Evolutionary conservation across 129 eudicot genomes (phyloP).

Genomic region (Kitagawia praeruptora): DNA sequence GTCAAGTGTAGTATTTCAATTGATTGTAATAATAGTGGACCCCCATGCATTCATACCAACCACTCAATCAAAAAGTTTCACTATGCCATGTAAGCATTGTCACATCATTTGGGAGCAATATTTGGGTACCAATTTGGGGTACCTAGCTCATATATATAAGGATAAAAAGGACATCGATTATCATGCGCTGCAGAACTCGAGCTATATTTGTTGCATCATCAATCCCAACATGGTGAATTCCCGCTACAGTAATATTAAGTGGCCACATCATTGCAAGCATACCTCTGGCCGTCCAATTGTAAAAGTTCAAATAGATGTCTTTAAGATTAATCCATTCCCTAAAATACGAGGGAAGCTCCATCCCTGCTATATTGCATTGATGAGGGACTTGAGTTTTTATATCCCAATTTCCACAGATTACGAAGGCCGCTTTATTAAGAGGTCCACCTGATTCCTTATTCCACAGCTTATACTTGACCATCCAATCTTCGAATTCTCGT

Average conservation of each 20-base stretch:
- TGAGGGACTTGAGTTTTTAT: constrained; percentile 46
- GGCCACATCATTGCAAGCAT: constrained; percentile 83
- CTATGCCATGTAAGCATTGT: no score
- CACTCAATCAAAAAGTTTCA: no score
- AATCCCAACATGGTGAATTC: constrained; percentile 90
- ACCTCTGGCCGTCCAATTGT: constrained; percentile 81
- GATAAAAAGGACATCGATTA: no score
- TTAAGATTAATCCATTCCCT: no score
- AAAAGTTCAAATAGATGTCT: constrained; percentile 35
- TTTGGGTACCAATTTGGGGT: no score
- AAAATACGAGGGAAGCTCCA: constrained; percentile 72
- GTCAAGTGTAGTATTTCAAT: no score
- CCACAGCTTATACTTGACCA: background rate
- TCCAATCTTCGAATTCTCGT: constrained; percentile 43
- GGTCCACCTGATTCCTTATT: background rate
- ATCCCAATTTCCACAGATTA: no score
- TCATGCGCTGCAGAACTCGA: constrained; percentile 67
- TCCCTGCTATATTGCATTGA: constrained; percentile 52
- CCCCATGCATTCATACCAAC: no score
- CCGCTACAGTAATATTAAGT: constrained; percentile 44
- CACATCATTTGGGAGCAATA: no score
- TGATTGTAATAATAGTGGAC: no score
- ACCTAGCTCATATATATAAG: no score
- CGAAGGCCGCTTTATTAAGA: constrained; percentile 14
- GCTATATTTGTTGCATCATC: constrained; percentile 84